Conservation (phyloP, 2,329 filamentous ascomycete genomes). For the Fragosphaeria purpurea region DNA sequence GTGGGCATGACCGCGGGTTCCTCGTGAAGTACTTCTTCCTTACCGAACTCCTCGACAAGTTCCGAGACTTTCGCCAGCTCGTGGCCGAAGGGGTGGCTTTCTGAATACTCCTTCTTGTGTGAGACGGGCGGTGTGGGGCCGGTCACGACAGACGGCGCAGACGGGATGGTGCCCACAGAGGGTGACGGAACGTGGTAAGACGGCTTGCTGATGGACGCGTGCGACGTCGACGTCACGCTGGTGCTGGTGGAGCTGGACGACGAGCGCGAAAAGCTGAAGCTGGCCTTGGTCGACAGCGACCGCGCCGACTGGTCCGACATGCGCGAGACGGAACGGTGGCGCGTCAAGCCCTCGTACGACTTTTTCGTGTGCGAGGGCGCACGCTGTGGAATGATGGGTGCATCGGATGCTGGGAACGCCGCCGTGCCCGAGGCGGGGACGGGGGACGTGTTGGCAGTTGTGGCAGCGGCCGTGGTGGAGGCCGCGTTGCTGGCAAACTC, state of each 20-base stretch:
- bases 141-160: constrained; percentile 6
- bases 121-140: constrained; percentile 22
- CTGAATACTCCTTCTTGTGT: constrained; percentile 27
- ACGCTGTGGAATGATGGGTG: constrained; percentile 65
- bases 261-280: constrained; percentile 46
- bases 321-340: constrained; percentile 32
- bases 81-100: constrained; percentile 68
- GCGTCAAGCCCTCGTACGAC: constrained; percentile 59
- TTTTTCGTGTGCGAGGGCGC: constrained; percentile 85
- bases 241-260: constrained; percentile 46
- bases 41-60: constrained; percentile 77
- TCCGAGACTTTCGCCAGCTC: constrained; percentile 90
- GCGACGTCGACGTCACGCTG: constrained; percentile 31
- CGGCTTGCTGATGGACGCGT: constrained; percentile 14
- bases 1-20: background rate
- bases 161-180: constrained; percentile 18
- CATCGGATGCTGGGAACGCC: constrained; percentile 22
- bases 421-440: constrained; percentile 7
- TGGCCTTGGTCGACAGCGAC: constrained; percentile 46
- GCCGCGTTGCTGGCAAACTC: background rate
- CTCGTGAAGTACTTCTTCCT: constrained; percentile 26
- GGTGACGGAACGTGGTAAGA: constrained; percentile 1
- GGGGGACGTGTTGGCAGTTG: constrained; percentile 31
- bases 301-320: constrained; percentile 44
- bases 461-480: constrained; percentile 5